These are phyloP conservation scores for Cladosporium sp. DNA, from an alignment of 2,329 filamentous ascomycete species.

Conservation along the genomic window DNA sequence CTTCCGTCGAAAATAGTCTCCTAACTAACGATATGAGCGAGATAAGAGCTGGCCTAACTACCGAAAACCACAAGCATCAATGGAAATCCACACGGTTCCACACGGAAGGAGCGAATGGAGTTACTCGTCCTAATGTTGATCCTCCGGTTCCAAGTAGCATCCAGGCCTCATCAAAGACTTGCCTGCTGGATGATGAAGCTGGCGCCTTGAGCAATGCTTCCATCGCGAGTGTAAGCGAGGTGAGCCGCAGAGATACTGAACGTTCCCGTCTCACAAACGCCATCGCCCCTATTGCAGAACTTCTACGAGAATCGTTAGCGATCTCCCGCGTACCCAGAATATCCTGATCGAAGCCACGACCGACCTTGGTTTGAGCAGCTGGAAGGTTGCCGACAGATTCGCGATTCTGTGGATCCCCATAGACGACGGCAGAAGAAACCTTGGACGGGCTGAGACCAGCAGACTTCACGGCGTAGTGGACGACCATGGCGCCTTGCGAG, in stretches of 20 bases:
- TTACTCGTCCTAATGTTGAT: too few relatives aligned
- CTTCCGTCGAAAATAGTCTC: too few relatives aligned
- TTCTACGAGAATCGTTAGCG: not conserved
- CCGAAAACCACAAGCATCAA: too few relatives aligned
- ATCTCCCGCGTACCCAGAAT: not conserved
- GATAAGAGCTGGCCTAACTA: too few relatives aligned
- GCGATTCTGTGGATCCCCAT: conserved; percentile 28
- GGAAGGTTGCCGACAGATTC: conserved; percentile 21
- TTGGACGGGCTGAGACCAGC: conserved; percentile 11
- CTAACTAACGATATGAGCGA: too few relatives aligned
- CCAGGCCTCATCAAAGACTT: not conserved
- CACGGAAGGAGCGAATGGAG: too few relatives aligned
- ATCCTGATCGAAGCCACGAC: conserved; percentile 20
- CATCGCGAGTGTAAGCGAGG: conserved; percentile 12
- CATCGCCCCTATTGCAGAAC: conserved; percentile 18
- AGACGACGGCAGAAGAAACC: conserved; percentile 24
- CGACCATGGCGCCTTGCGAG: conserved; percentile 24
- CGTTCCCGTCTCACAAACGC: conserved; percentile 22
- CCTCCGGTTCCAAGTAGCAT: too few relatives aligned
- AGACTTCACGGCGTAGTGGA: conserved; percentile 20
- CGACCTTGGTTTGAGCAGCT: conserved; percentile 21
- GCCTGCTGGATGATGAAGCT: conserved; percentile 3
- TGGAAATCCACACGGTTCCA: too few relatives aligned
- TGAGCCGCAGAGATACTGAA: conserved; percentile 24
- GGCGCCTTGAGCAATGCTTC: not conserved